Evolutionary conservation across 768 basidiomycete species (phyloP).

Genomic region (Suillus subalutaceus): DNA sequence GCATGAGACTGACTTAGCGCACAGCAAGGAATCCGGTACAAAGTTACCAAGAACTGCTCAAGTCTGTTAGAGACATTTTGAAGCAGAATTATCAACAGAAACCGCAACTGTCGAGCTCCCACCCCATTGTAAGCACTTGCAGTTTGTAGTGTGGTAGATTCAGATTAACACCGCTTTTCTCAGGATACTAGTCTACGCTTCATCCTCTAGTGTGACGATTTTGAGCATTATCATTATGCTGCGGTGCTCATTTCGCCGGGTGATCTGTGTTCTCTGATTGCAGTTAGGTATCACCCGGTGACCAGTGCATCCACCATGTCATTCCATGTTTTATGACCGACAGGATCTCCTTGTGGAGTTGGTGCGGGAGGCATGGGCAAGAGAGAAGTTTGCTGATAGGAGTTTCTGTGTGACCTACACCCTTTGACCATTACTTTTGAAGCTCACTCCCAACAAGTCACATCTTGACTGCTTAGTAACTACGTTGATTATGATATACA

Average conservation of each 20-base stretch:
- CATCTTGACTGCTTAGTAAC: too few relatives aligned
- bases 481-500: not conserved
- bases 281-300: too few relatives aligned
- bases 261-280: not conserved
- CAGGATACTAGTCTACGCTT: conserved; percentile 35
- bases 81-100: conserved; percentile 67
- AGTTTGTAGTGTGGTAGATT: not conserved
- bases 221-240: not conserved
- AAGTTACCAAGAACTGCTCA: conserved; percentile 66
- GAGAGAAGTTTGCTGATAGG: too few relatives aligned
- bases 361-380: too few relatives aligned
- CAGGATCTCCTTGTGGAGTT: too few relatives aligned
- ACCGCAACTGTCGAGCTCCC: conserved; percentile 74
- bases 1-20: not conserved
- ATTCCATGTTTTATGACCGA: too few relatives aligned
- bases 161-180: not conserved
- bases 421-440: too few relatives aligned
- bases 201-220: conserved; percentile 25
- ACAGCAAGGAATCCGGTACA: conserved; percentile 55
- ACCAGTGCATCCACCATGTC: too few relatives aligned
- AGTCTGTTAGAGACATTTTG: conserved; percentile 59
- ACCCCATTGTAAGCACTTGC: conserved; percentile 52
- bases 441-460: too few relatives aligned
- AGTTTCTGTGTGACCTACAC: too few relatives aligned
- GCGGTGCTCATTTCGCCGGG: not conserved